phyloP scores from a whole-genome alignment of 768 basidiomycete genomes.

The Mycena leptocephala region DNA sequence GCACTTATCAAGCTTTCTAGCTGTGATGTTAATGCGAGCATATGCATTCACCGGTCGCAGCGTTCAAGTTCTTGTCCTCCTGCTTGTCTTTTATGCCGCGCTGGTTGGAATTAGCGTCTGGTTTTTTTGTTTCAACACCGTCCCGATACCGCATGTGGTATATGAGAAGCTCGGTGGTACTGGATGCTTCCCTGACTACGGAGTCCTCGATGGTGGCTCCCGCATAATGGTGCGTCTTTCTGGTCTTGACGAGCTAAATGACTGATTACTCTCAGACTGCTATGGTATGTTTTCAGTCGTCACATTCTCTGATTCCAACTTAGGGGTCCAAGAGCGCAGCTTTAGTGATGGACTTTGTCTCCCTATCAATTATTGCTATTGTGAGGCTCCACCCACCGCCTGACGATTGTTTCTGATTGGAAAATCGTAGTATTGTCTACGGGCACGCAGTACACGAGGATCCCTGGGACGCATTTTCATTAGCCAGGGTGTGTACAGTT shows the following conservation, averaged over 20 bases:
- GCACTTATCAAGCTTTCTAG: constrained; percentile 36
- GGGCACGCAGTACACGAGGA: constrained; percentile 45
- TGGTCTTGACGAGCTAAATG: neutral
- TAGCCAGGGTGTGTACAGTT: constrained; percentile 51
- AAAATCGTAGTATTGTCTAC: constrained; percentile 45
- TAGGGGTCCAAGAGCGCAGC: constrained; percentile 48
- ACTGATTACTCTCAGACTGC: constrained; percentile 18
- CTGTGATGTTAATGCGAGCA: constrained; percentile 62
- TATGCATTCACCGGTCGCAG: constrained; percentile 60
- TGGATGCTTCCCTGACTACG: constrained; percentile 59
- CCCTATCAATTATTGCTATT: constrained; percentile 52
- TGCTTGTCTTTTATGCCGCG: constrained; percentile 49
- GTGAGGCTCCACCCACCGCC: constrained; percentile 39
- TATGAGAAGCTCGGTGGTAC: constrained; percentile 46
- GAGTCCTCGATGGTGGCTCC: constrained; percentile 41
- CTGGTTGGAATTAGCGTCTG: constrained; percentile 54
- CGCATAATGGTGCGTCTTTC: constrained; percentile 43
- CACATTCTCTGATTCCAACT: constrained; percentile 40
- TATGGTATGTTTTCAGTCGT: constrained; percentile 1
- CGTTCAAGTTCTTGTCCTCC: constrained; percentile 44
- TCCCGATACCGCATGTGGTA: constrained; percentile 38
- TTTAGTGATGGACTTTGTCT: constrained; percentile 55
- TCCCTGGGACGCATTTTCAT: constrained; percentile 55
- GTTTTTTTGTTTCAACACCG: constrained; percentile 52
- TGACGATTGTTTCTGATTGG: neutral